These are phyloP conservation scores for Nakazawaea ishiwadae DNA, from an alignment of 805 yeast genomes.

Conservation along the genomic window DNA sequence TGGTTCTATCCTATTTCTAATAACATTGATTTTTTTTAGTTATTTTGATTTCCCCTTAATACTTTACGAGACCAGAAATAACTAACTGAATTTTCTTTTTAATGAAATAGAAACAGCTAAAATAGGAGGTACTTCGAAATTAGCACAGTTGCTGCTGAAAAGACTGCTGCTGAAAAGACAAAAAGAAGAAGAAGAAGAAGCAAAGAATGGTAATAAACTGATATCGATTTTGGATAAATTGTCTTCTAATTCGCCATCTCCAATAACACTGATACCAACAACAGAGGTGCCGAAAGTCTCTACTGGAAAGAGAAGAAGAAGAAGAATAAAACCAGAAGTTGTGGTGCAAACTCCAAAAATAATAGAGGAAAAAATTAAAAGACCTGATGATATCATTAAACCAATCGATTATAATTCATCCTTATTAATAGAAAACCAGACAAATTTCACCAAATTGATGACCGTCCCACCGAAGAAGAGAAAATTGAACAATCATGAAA, in stretches of 20 bases:
- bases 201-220: neutral
- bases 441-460: slow-evolving; percentile 1
- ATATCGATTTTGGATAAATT: slow-evolving; percentile 13
- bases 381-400: neutral
- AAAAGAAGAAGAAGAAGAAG: neutral
- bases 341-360: neutral
- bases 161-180: slow-evolving; percentile 18
- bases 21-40: too few species aligned
- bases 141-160: slow-evolving; percentile 44
- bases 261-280: neutral
- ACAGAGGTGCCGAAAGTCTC: neutral
- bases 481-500: slow-evolving; percentile 6
- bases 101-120: neutral
- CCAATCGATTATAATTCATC: neutral
- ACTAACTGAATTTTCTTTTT: too few species aligned
- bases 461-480: slow-evolving; percentile 8
- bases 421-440: neutral
- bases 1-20: too few species aligned
- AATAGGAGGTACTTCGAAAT: slow-evolving; percentile 28
- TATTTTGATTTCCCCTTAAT: neutral
- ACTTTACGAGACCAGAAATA: too few species aligned
- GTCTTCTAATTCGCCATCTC: neutral
- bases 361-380: neutral
- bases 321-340: neutral
- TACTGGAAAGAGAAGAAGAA: too few species aligned